Percentiles rank a stretch among this genome's conserved stretches.
These are phyloP conservation scores for Hypoxylon perforatum DNA, from an alignment of 495 filamentous ascomycete genomes.

Conservation along the genomic window DNA sequence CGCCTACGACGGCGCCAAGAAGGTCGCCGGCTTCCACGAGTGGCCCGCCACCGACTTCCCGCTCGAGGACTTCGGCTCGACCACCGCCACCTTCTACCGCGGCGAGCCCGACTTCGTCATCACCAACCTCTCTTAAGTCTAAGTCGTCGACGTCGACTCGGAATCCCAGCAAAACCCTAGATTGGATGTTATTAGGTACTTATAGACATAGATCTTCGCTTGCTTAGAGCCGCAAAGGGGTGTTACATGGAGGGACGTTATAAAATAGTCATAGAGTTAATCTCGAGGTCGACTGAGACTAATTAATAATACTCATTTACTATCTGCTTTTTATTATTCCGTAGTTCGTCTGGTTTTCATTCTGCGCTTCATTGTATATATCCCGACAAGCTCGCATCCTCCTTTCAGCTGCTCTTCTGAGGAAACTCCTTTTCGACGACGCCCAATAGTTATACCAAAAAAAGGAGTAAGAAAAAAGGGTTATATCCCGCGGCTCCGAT, in stretches of 20 bases:
- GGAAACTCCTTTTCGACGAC: no score
- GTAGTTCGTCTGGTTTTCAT: no score
- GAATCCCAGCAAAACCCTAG: background rate
- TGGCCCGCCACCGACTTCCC: constrained; percentile 41
- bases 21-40: constrained; percentile 37
- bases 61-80: constrained; percentile 21
- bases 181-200: background rate
- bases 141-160: no score
- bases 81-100: constrained; percentile 29
- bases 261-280: background rate
- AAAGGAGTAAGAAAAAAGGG: no score
- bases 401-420: no score
- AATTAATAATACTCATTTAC: no score
- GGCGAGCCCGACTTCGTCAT: constrained; percentile 36
- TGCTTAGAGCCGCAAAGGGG: background rate
- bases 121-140: constrained; percentile 18
- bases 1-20: constrained; percentile 24
- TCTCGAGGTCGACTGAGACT: background rate
- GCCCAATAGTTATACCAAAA: no score
- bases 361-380: no score
- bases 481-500: no score
- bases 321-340: no score
- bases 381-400: no score
- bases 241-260: no score
- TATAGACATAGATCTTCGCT: background rate